Base-by-base conservation (phyloP, 2,329 filamentous ascomycete species). In the Curvularia lunata region DNA sequence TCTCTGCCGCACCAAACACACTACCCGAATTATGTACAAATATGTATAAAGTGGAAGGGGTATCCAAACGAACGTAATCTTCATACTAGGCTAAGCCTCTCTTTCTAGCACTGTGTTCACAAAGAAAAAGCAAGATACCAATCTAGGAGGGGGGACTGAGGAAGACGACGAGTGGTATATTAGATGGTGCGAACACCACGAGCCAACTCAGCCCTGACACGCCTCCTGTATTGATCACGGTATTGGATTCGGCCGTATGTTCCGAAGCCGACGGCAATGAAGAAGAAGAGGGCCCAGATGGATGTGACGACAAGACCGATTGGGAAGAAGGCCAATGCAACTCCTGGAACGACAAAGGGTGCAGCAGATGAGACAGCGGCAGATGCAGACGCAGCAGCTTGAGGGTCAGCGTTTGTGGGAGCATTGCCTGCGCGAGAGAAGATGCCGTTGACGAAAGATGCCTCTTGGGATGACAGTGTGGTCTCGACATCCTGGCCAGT, bases 281-380 rank as follows among this genome's bases (percentile, higher is more conserved):
- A 85, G 19, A 89, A 74, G 28, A 64, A 59, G 0, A 83, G 61
- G 1, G 86, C 75, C 88, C 90, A 92, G 12, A 84, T 68, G 38
- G 83, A 78, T 2, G 85, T 89, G 66, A 92, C 82, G 64, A 91
- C 78, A n/a, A 89, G 78, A 18, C 90, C 90, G 28, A 88, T 79
- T 7, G 90, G 89, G 75, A 90, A 88, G 59, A 91, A 85, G 67
- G 90, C 81, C 52, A 92, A 82, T 59, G 85, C 83, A 38, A 86
- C 83, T 43, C 90, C 90, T 0, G 90, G 90, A 1, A 92, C 78
- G 13, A 91, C 81, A 64, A 92, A 92, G 1, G 88, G 85, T 13
- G 67, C 67, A 6, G 70, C 71, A 4, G 66, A 62, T 21, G 67
- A 65, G 0, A 82, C 73, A 19, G 83, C 77, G 3, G 80, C 72